Conservation (phyloP, 257 asterid genomes). For the Ilex asprella region DNA sequence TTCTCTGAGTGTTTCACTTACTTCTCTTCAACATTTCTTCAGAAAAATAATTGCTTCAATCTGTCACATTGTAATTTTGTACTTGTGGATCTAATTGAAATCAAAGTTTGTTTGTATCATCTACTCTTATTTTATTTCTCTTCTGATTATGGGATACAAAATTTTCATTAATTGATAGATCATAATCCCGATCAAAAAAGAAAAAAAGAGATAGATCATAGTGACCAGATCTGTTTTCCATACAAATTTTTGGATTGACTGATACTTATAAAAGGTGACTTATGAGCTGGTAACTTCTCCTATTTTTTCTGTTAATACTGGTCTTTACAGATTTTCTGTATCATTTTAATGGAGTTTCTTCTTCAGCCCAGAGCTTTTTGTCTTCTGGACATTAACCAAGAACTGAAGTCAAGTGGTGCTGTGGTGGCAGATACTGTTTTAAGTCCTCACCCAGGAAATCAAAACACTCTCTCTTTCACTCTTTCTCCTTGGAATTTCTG, state of each 20-base stretch:
- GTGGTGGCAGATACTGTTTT: slow-evolving; percentile 18
- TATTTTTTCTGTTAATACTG: slow-evolving; percentile 32
- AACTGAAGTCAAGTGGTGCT: slow-evolving; percentile 17
- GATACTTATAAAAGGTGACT: slow-evolving; percentile 28
- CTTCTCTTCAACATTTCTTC: slow-evolving; percentile 8
- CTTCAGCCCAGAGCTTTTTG: slow-evolving; percentile 11
- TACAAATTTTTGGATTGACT: slow-evolving; percentile 1
- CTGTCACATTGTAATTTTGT: slow-evolving; percentile 33
- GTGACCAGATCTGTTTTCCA: slow-evolving; percentile 1
- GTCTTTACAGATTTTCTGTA: slow-evolving; percentile 21
- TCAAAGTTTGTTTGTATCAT: slow-evolving; percentile 26
- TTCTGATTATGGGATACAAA: slow-evolving; percentile 6
- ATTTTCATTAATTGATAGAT: neutral
- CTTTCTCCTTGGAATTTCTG: slow-evolving; percentile 10
- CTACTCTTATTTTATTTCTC: slow-evolving; percentile 14
- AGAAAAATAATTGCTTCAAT: slow-evolving; percentile 24
- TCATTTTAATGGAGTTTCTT: slow-evolving; percentile 27
- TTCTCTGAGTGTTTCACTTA: slow-evolving; percentile 13
- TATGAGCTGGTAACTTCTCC: slow-evolving; percentile 14
- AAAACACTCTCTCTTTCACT: neutral
- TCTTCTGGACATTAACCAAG: slow-evolving; percentile 9
- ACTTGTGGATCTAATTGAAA: slow-evolving; percentile 36
- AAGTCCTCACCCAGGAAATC: slow-evolving; percentile 9
- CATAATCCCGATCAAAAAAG: neutral
- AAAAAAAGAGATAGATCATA: neutral